Evolutionary conservation across 2,329 filamentous ascomycete genomes (phyloP).

Genomic region (Scleromitrula shiraiana): DNA sequence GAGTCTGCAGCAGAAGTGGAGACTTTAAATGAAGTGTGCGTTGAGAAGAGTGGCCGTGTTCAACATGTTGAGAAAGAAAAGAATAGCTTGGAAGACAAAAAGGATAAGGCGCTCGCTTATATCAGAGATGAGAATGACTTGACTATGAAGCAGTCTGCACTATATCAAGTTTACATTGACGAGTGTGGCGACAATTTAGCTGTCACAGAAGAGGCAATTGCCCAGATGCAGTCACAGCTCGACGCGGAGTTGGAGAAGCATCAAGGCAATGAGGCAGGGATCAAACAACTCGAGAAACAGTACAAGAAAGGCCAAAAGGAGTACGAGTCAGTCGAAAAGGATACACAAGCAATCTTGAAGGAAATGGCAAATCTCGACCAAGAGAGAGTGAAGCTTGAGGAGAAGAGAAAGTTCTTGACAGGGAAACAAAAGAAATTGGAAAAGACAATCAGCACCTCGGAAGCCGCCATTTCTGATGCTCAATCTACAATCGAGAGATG

Average conservation of each 20-base stretch:
- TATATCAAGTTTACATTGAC: slow-evolving; percentile 86
- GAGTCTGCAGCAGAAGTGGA: slow-evolving; percentile 88
- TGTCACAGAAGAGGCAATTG: slow-evolving; percentile 82
- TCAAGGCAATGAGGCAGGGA: slow-evolving; percentile 78
- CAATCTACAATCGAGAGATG: slow-evolving; percentile 72
- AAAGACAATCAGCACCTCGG: slow-evolving; percentile 72
- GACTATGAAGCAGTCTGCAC: slow-evolving; percentile 75
- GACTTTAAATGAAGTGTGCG: slow-evolving; percentile 84
- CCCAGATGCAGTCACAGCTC: slow-evolving; percentile 81
- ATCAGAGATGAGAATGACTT: slow-evolving; percentile 92
- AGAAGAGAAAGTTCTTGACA: slow-evolving; percentile 89
- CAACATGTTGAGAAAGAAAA: slow-evolving; percentile 98
- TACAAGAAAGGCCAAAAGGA: slow-evolving; percentile 79
- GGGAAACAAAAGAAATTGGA: slow-evolving; percentile 94
- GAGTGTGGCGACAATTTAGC: slow-evolving; percentile 84
- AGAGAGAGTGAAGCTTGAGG: slow-evolving; percentile 93
- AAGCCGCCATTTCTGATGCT: slow-evolving; percentile 65
- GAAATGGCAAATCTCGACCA: slow-evolving; percentile 92
- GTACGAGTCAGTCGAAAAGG: slow-evolving; percentile 74
- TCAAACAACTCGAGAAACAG: slow-evolving; percentile 79
- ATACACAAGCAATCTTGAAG: slow-evolving; percentile 70
- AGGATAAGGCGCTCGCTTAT: slow-evolving; percentile 84
- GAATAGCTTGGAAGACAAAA: slow-evolving; percentile 87
- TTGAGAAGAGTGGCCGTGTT: slow-evolving; percentile 90
- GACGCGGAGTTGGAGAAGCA: slow-evolving; percentile 87